Percentiles rank a stretch among this genome's conserved stretches.
These are phyloP conservation scores for Entomophthora muscae DNA, from an alignment of 371 early-diverging fungal genomes.

Conservation along the genomic window DNA sequence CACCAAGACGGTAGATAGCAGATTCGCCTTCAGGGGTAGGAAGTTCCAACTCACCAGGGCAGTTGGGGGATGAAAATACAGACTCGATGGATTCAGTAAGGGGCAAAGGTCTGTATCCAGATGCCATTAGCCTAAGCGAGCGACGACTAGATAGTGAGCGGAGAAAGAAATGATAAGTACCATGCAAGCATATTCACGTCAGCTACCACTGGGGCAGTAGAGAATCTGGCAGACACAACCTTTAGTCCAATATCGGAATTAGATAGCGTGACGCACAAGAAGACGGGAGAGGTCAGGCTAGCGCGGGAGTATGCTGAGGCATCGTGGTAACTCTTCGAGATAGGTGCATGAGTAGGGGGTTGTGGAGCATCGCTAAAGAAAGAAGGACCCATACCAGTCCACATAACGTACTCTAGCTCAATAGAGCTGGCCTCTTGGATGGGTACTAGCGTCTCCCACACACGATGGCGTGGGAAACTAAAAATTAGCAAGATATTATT, in stretches of 20 bases:
- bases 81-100: neutral
- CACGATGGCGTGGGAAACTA: neutral
- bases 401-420: neutral
- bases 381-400: neutral
- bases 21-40: neutral
- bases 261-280: neutral
- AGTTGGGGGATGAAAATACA: neutral
- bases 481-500: neutral
- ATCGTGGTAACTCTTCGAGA: neutral
- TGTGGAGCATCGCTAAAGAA: neutral
- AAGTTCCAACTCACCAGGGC: neutral
- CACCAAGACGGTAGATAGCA: neutral
- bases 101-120: neutral
- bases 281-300: neutral
- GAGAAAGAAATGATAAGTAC: neutral
- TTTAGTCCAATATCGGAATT: neutral
- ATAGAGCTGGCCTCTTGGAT: neutral
- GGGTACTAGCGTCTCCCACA: neutral
- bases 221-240: neutral
- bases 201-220: neutral
- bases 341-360: neutral
- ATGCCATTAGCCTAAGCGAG: neutral
- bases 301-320: neutral
- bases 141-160: neutral
- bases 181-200: neutral